A percentile compares a stretch with the other conserved stretches of the same genome.
Evolutionary conservation across 176 grass and related monocot genomes (phyloP).

Genomic region (Oryza punctata): DNA sequence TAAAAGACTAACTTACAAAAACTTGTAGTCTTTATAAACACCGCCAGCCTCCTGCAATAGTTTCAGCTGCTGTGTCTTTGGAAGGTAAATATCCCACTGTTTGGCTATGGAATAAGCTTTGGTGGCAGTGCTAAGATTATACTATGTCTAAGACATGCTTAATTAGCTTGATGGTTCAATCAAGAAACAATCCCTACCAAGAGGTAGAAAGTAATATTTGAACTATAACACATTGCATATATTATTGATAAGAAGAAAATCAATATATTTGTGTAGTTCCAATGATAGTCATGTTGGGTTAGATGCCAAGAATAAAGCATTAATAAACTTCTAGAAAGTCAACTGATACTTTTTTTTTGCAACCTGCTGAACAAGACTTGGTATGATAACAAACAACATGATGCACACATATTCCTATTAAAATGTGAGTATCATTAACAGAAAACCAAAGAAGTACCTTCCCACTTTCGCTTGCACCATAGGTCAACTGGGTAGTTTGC

Average conservation of each 20-base stretch:
- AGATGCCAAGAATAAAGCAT: constrained; percentile 7
- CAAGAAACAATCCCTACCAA: constrained; percentile 1
- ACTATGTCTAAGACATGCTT: neutral
- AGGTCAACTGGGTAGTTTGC: constrained; percentile 76
- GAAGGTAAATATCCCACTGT: constrained; percentile 11
- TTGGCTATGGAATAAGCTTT: constrained; percentile 4
- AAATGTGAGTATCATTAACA: neutral
- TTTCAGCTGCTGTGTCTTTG: neutral
- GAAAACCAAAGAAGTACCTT: constrained; percentile 59
- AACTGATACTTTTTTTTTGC: neutral
- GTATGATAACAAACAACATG: neutral
- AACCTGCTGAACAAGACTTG: constrained; percentile 21
- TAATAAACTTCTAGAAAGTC: constrained; percentile 14
- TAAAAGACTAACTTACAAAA: neutral
- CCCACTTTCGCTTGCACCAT: constrained; percentile 70
- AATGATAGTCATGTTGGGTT: neutral
- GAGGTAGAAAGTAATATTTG: constrained; percentile 13
- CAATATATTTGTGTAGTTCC: constrained; percentile 6
- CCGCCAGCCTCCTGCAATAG: neutral
- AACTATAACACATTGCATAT: constrained; percentile 11
- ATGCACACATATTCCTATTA: neutral
- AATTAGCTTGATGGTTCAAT: neutral
- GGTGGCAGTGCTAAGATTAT: neutral
- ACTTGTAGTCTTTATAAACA: neutral
- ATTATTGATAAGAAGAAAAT: neutral